A percentile compares a stretch with the other conserved stretches of the same genome.
Evolutionary conservation across 163 green algal species (phyloP).

Genomic region (Smithsoniella earleae): DNA sequence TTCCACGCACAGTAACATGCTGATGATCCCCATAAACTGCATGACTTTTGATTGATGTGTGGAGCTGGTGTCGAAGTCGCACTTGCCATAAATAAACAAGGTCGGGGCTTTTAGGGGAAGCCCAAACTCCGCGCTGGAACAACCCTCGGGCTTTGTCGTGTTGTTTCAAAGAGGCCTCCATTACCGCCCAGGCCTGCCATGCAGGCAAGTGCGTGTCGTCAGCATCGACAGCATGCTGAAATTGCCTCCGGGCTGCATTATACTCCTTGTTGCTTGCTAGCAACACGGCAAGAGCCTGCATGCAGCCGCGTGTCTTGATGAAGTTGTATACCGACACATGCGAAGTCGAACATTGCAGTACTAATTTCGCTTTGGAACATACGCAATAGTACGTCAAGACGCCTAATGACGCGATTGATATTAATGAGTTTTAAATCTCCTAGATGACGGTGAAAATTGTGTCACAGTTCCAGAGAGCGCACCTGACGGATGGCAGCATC

Average conservation of each 20-base stretch:
- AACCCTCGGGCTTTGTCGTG: constrained; percentile 59
- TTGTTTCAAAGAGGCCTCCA: constrained; percentile 61
- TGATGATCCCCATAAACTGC: too few species aligned
- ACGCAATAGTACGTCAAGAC: too few species aligned
- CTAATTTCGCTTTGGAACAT: too few species aligned
- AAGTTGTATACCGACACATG: too few species aligned
- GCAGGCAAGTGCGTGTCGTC: constrained; percentile 44
- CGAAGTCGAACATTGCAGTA: too few species aligned
- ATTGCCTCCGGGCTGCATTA: constrained; percentile 30
- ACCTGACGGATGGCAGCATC: constrained; percentile 77
- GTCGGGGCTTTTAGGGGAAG: constrained; percentile 50
- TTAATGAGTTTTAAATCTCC: background rate
- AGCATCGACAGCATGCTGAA: constrained; percentile 25
- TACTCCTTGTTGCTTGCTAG: background rate
- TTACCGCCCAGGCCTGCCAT: constrained; percentile 68
- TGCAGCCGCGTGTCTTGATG: too few species aligned
- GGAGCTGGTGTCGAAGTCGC: background rate
- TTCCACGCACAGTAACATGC: too few species aligned
- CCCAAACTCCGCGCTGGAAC: constrained; percentile 83
- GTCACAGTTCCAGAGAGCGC: background rate
- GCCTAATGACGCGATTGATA: too few species aligned
- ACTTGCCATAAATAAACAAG: constrained; percentile 65
- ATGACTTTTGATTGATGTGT: too few species aligned
- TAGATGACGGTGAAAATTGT: background rate
- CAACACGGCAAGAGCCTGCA: constrained; percentile 23